Evolutionary conservation across 2,329 filamentous ascomycete species (phyloP), one percentile per base, ranked within the genome.

Genomic region (Cadophora malorum): DNA sequence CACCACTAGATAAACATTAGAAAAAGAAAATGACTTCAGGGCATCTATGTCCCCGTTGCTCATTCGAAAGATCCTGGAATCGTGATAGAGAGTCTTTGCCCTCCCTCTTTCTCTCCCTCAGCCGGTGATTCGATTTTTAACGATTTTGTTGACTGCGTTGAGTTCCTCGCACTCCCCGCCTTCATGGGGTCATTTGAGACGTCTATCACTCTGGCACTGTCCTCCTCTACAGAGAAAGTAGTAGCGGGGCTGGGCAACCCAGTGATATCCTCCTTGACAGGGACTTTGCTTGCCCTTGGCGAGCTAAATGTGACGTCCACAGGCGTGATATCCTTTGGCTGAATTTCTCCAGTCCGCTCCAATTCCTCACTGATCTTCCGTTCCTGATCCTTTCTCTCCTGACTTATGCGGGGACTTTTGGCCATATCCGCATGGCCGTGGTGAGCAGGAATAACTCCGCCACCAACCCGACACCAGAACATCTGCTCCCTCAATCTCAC

Each of bases 391-490:
- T 69, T 75, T 59, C 74, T 72, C 38, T 75, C 75, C 45, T 73
- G 73, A 63, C 75, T 77, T 4, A 68, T 50, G n/a, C 74, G 69
- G 47, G 75, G 75, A 58, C 73, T 76, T 31, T 70, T 69, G 6
- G 65, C 56, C 12, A 65, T n/a, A 19, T 76, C 73, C 3, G 63
- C 28, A 49, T 74, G 70, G 21, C 66, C 60, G 58, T 75, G 70
- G 23, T 76, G 73, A 49, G 67, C 65, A 0, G 95, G 96, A 14
- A 98, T 82, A 1, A 99, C 93, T 16, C 96, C 96, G 33, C 94
- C 96, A 31, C 95, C 95, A 63, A 99, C 88, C 65, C 96, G 88
- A 62, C 92, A 89, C 96, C 96, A 99, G 78, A 99, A 99, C 91
- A 99, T 97, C 74, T 95, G 90, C 79, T 99, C 96, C 62, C 96